phyloP scores from a whole-genome alignment of 1,139 yeast species.

The Candida anutae region DNA sequence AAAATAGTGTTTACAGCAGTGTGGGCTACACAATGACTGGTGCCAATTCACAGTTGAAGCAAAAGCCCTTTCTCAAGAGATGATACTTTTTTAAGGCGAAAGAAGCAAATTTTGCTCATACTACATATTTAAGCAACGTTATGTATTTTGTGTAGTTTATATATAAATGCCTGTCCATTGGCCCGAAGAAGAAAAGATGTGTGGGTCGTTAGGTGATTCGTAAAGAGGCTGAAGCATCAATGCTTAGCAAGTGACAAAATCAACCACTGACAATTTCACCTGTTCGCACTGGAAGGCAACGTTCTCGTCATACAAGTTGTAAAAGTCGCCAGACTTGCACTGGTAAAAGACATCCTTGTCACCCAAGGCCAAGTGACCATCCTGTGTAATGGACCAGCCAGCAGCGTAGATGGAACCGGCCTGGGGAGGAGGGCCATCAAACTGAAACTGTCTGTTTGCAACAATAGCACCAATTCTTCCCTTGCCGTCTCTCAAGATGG shows the following conservation, averaged over 20 bases:
- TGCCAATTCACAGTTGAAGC: conserved; percentile 17
- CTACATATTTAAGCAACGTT: background rate
- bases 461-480: conserved; percentile 80
- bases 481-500: conserved; percentile 49
- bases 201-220: background rate
- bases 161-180: conserved; percentile 1
- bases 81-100: too few species aligned
- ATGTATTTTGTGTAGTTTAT: background rate
- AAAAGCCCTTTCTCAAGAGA: conserved; percentile 23
- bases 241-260: conserved; percentile 52
- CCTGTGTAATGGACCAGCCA: conserved; percentile 67
- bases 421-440: conserved; percentile 88
- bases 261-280: conserved; percentile 58
- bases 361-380: conserved; percentile 68
- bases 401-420: conserved; percentile 84
- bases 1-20: conserved; percentile 52
- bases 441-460: conserved; percentile 83
- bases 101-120: too few species aligned
- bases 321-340: conserved; percentile 73
- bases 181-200: background rate
- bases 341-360: conserved; percentile 60
- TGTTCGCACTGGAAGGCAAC: conserved; percentile 60
- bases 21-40: conserved; percentile 55
- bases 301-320: conserved; percentile 70
- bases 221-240: background rate